phyloP scores from a whole-genome alignment of 495 filamentous ascomycete genomes.

The Penicillium waksmanii region DNA sequence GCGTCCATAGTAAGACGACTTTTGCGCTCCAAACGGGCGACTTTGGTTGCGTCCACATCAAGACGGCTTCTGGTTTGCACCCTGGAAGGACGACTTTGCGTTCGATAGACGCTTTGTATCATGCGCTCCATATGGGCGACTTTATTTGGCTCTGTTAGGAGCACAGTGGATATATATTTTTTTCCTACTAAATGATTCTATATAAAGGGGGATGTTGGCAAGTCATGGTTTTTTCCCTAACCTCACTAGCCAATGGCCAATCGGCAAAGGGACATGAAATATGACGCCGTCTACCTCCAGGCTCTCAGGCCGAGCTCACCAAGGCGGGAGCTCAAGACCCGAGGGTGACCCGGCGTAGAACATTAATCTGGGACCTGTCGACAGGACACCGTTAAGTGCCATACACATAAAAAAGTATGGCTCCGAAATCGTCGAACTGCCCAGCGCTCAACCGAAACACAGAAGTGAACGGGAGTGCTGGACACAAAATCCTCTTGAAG shows the following conservation, averaged over 20 bases:
- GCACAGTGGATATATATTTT: too few species aligned
- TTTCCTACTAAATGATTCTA: neutral
- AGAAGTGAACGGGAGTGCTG: conserved; percentile 65
- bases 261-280: conserved; percentile 85
- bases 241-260: conserved; percentile 79
- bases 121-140: too few species aligned
- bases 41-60: too few species aligned
- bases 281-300: conserved; percentile 70
- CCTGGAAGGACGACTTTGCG: too few species aligned
- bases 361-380: conserved; percentile 89
- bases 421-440: conserved; percentile 86
- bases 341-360: conserved; percentile 41
- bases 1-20: too few species aligned
- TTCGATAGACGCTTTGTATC: too few species aligned
- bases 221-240: conserved; percentile 84
- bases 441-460: conserved; percentile 75
- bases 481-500: conserved; percentile 79
- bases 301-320: conserved; percentile 68
- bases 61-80: too few species aligned
- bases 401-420: conserved; percentile 62
- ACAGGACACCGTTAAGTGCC: conserved; percentile 81
- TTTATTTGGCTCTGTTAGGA: too few species aligned
- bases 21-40: too few species aligned
- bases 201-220: conserved; percentile 60
- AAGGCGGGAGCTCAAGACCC: conserved; percentile 70